Base-by-base conservation (phyloP, 495 filamentous ascomycete genomes). In the Jackrogersella multiformis region DNA sequence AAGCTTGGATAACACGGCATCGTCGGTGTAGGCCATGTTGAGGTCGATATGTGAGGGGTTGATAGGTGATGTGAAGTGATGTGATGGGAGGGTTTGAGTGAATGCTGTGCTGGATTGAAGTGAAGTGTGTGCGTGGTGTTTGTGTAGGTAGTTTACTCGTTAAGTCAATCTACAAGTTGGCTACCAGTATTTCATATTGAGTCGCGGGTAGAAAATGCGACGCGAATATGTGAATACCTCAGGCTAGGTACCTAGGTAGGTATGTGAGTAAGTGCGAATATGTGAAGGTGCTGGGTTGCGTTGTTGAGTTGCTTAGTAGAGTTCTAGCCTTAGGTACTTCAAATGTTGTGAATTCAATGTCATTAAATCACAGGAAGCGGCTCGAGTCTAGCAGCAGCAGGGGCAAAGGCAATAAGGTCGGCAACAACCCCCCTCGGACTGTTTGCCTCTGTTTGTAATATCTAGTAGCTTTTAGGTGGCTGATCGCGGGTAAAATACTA, bases 1-100 rank as follows among this genome's bases (percentile, higher is more conserved):
- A 24, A 99, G 89, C 85, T 97, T 97, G 48, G 95, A 91, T 68
- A 90, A 86, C 18, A 98, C 92, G 28, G 92, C 89, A 80, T 99
- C 95, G 76, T 96, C 92, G 52, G 89, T 94, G 78, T 96, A 98
- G 23, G 95, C 87, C 95, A 99, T 99, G 55, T 58, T 66, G 24
- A 5, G 15, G 16, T 42, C n/a, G n/a, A n/a, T n/a, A n/a, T n/a
- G n/a, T 30, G 28, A 8, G 7, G 28, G 23, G 30, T 26, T 5
- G 32, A 16, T 41, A 42, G 32, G 15, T 44, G 38, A 6, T 20
- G 48, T n/a, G n/a, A n/a, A 44, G 28, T 16, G n/a, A 13, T 38
- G 13, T 52, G 28, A 23, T 52, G 39, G 42, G n/a, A n/a, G n/a
- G n/a, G n/a, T n/a, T n/a, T n/a, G n/a, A n/a, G n/a, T n/a, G n/a